Conservation (phyloP, 164 flowering plant genomes). For the Malania oleifera region DNA sequence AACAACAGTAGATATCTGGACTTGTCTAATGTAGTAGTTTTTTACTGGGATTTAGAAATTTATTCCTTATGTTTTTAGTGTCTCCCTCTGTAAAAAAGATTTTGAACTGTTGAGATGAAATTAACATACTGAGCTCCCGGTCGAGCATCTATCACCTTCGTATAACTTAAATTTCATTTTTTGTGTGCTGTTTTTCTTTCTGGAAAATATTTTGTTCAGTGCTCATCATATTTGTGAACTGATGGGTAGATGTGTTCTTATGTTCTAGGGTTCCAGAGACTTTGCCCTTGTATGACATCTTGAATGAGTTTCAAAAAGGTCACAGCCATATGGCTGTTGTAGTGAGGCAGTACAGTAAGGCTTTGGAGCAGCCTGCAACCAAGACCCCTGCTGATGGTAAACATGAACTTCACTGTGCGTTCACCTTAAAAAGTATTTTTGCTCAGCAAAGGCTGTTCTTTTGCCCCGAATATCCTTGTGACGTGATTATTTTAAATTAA, state of each 20-base stretch:
- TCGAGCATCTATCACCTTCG: neutral
- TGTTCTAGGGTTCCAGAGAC: conserved; percentile 68
- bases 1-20: too few relatives aligned
- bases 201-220: neutral
- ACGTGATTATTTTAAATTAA: too few relatives aligned
- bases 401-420: conserved; percentile 9
- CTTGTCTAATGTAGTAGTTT: too few relatives aligned
- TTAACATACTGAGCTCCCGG: neutral
- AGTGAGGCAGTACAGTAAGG: conserved; percentile 38
- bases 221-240: neutral
- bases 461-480: too few relatives aligned
- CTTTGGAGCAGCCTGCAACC: conserved; percentile 18
- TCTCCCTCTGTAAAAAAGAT: too few relatives aligned
- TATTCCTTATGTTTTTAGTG: too few relatives aligned
- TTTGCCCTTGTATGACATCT: conserved; percentile 85
- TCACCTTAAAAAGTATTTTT: too few relatives aligned
- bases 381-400: conserved; percentile 40
- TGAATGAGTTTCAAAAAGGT: conserved; percentile 99
- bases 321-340: conserved; percentile 99
- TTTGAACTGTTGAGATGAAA: conserved; percentile 2
- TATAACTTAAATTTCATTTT: neutral
- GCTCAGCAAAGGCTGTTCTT: too few relatives aligned
- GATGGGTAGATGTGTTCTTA: conserved; percentile 2
- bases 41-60: too few relatives aligned
- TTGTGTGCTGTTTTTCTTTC: neutral